A percentile compares a stretch with the other conserved stretches of the same genome.
Evolutionary conservation across 345 rosid species (phyloP).

Genomic region (Moricandia moricandioides): DNA sequence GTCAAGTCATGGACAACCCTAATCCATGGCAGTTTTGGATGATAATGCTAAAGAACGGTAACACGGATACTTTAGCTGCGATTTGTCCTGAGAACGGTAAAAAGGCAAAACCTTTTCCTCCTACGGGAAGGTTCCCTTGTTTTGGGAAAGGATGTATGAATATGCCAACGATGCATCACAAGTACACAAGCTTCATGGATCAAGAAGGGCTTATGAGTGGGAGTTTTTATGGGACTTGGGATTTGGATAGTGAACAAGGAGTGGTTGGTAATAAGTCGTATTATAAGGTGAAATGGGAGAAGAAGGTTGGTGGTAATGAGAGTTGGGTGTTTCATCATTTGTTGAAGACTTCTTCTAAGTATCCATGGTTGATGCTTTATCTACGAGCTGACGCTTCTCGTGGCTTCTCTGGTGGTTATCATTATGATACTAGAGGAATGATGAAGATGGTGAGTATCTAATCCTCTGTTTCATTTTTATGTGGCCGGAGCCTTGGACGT

Average conservation of each 20-base stretch:
- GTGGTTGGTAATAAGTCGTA: slow-evolving; percentile 40
- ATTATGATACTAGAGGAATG: slow-evolving; percentile 61
- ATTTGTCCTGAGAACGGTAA: slow-evolving; percentile 58
- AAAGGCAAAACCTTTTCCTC: slow-evolving; percentile 47
- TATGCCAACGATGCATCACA: slow-evolving; percentile 55
- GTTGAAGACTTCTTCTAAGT: slow-evolving; percentile 56
- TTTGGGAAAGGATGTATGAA: slow-evolving; percentile 70
- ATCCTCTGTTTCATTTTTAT: not conserved
- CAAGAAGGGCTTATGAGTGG: slow-evolving; percentile 42
- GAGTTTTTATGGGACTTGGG: slow-evolving; percentile 63
- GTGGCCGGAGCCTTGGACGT: too few species aligned
- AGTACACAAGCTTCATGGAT: slow-evolving; percentile 44
- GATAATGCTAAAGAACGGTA: slow-evolving; percentile 68
- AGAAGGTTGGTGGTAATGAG: slow-evolving; percentile 45
- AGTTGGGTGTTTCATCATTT: slow-evolving; percentile 57
- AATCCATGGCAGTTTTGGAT: slow-evolving; percentile 71
- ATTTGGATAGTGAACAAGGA: slow-evolving; percentile 46
- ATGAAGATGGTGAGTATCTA: slow-evolving; percentile 44
- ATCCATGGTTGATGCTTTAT: slow-evolving; percentile 71
- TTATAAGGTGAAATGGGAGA: slow-evolving; percentile 48
- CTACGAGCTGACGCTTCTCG: slow-evolving; percentile 54
- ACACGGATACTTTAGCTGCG: slow-evolving; percentile 54
- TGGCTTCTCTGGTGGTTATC: slow-evolving; percentile 60
- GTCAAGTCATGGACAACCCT: slow-evolving; percentile 54
- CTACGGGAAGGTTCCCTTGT: slow-evolving; percentile 52